These are phyloP conservation scores for Leccinum subtestaceum DNA, from an alignment of 768 basidiomycete species.

Conservation along the genomic window DNA sequence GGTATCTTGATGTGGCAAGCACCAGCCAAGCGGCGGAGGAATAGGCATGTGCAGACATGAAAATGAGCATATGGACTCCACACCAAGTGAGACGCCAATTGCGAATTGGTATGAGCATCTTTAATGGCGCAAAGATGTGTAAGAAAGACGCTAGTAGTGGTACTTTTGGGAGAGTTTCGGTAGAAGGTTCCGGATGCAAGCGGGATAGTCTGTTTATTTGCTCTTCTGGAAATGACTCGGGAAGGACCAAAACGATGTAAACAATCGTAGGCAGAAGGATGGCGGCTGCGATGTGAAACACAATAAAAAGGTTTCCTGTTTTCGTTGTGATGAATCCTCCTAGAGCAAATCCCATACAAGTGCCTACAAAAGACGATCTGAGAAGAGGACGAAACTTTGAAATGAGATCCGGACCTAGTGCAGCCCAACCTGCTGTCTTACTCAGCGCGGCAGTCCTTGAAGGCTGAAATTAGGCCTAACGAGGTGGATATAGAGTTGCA, in stretches of 20 bases:
- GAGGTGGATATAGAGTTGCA: not conserved
- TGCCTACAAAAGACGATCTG: constrained; percentile 14
- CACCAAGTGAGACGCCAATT: constrained; percentile 34
- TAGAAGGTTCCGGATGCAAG: constrained; percentile 1
- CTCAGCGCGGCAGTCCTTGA: constrained; percentile 28
- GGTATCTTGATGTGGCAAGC: constrained; percentile 24
- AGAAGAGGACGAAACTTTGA: not conserved
- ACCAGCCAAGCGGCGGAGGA: constrained; percentile 17
- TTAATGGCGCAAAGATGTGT: constrained; percentile 25
- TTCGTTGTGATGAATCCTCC: constrained; percentile 32
- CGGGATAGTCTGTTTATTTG: no score
- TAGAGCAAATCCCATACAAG: constrained; percentile 24
- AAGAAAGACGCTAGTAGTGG: not conserved
- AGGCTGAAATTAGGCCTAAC: constrained; percentile 6
- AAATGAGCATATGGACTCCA: constrained; percentile 27
- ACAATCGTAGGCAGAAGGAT: constrained; percentile 18
- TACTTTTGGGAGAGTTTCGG: not conserved
- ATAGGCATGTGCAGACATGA: constrained; percentile 16
- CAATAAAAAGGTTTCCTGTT: constrained; percentile 19
- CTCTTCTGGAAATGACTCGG: constrained; percentile 29
- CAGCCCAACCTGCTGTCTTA: constrained; percentile 26
- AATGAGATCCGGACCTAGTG: constrained; percentile 21
- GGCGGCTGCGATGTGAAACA: constrained; percentile 18
- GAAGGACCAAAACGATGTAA: constrained; percentile 24
- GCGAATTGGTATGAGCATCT: constrained; percentile 19